Evolutionary conservation across 1,284 basidiomycete genomes (phyloP).

Genomic region (Schizophyllum amplum): DNA sequence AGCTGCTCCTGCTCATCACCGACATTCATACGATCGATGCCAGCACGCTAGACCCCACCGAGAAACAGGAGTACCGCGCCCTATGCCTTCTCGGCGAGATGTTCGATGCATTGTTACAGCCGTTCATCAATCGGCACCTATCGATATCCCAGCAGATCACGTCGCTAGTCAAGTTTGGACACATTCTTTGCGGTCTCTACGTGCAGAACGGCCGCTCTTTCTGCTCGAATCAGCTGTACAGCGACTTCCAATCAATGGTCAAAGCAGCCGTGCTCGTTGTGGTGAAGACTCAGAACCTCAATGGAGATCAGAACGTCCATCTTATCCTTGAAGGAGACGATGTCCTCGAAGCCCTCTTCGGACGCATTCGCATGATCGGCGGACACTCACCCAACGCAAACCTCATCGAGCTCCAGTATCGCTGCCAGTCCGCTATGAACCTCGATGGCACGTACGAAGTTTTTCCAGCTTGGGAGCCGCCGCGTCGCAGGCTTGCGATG

Average conservation of each 20-base stretch:
- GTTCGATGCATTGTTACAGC: constrained; percentile 1
- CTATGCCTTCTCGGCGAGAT: constrained; percentile 1
- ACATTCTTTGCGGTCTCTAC: constrained; percentile 6
- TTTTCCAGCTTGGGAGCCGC: constrained; percentile 5
- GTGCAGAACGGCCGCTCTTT: constrained; percentile 5
- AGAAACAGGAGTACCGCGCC: constrained; percentile 2
- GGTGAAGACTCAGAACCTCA: constrained; percentile 5
- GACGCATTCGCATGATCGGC: constrained; percentile 8
- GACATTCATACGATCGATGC: not conserved
- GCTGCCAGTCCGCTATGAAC: constrained; percentile 24
- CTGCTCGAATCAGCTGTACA: constrained; percentile 10
- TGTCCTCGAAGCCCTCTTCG: constrained; percentile 10
- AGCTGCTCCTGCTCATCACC: constrained; percentile 1
- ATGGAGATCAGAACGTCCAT: constrained; percentile 3
- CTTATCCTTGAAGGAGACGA: constrained; percentile 9
- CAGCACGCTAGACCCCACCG: constrained; percentile 1
- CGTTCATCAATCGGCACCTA: constrained; percentile 2
- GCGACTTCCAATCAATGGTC: constrained; percentile 8
- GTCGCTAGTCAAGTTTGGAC: constrained; percentile 2
- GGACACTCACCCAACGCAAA: constrained; percentile 20
- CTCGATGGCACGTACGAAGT: constrained; percentile 20
- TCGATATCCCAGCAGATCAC: constrained; percentile 11
- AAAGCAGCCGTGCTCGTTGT: constrained; percentile 8
- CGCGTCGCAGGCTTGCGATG: constrained; percentile 7
- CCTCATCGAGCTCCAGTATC: constrained; percentile 15